Percentiles rank a stretch among this genome's conserved stretches.
phyloP scores from a whole-genome alignment of 1,139 yeast genomes.

The Yamadazyma songkhlaensis region DNA sequence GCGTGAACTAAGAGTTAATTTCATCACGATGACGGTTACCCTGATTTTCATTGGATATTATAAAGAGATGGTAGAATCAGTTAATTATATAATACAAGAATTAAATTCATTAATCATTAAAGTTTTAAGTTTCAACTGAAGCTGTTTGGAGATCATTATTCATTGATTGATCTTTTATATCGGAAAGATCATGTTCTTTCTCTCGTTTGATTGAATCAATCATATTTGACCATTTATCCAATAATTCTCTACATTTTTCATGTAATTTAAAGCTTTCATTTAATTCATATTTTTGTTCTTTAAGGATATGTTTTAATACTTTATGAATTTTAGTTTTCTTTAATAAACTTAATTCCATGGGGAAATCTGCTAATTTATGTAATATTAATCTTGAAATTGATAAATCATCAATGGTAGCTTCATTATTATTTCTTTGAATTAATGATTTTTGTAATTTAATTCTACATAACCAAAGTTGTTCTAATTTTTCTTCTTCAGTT shows the following conservation, averaged over 20 bases:
- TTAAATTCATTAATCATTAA: constrained; percentile 6
- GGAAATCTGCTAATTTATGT: constrained; percentile 47
- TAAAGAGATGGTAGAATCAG: background rate
- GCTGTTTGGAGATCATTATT: background rate
- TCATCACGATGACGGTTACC: constrained; percentile 13
- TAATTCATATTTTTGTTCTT: constrained; percentile 39
- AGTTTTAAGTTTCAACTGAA: constrained; percentile 4
- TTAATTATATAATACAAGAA: background rate
- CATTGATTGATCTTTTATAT: constrained; percentile 13
- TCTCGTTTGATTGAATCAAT: constrained; percentile 37
- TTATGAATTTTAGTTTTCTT: constrained; percentile 54
- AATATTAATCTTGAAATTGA: constrained; percentile 51
- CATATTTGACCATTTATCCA: constrained; percentile 43
- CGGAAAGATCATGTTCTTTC: constrained; percentile 38
- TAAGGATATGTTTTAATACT: constrained; percentile 48
- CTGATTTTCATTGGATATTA: constrained; percentile 12
- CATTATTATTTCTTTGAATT: constrained; percentile 42
- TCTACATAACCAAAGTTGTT: constrained; percentile 48
- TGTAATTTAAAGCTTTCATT: constrained; percentile 49
- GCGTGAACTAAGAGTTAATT: constrained; percentile 7
- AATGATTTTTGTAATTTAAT: constrained; percentile 45
- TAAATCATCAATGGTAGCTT: constrained; percentile 54
- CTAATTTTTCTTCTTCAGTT: constrained; percentile 39
- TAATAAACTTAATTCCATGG: constrained; percentile 53
- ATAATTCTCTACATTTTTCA: constrained; percentile 41